These are phyloP conservation scores for Plasmodium coatneyi DNA, from an alignment of 169 alveolate genomes.

Conservation along the genomic window DNA sequence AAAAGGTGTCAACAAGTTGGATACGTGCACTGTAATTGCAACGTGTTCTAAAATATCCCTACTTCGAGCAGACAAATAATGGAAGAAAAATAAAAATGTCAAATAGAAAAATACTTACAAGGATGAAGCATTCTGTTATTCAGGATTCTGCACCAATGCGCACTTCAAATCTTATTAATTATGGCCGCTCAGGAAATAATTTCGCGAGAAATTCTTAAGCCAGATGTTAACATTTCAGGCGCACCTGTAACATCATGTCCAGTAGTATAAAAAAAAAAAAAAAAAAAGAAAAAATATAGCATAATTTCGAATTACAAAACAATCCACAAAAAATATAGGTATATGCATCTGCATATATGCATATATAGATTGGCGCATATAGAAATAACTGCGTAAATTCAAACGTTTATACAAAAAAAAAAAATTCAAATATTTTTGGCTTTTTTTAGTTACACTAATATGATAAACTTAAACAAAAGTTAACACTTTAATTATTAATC, in stretches of 20 bases:
- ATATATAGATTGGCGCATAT: not conserved
- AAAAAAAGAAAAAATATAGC: not conserved
- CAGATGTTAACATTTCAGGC: not conserved
- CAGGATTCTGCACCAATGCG: not conserved
- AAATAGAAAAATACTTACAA: not conserved
- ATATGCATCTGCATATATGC: not conserved
- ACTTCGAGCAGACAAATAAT: not conserved
- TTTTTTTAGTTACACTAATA: not conserved
- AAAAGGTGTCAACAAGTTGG: not conserved
- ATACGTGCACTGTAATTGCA: not conserved
- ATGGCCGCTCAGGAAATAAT: not conserved
- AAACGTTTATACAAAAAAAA: not conserved
- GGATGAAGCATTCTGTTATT: not conserved
- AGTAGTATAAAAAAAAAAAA: not conserved
- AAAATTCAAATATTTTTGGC: not conserved
- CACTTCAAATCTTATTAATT: not conserved
- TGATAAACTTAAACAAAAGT: not conserved
- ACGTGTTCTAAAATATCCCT: not conserved
- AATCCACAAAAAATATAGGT: not conserved
- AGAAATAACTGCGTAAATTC: not conserved
- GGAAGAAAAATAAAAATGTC: not conserved
- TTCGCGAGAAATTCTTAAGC: not conserved
- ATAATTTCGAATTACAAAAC: not conserved
- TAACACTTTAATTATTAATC: not conserved
- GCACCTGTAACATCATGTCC: not conserved